Percentiles rank a stretch among this genome's conserved stretches.
phyloP scores from a whole-genome alignment of 2,329 filamentous ascomycete species.

The Microascus cirrosus region DNA sequence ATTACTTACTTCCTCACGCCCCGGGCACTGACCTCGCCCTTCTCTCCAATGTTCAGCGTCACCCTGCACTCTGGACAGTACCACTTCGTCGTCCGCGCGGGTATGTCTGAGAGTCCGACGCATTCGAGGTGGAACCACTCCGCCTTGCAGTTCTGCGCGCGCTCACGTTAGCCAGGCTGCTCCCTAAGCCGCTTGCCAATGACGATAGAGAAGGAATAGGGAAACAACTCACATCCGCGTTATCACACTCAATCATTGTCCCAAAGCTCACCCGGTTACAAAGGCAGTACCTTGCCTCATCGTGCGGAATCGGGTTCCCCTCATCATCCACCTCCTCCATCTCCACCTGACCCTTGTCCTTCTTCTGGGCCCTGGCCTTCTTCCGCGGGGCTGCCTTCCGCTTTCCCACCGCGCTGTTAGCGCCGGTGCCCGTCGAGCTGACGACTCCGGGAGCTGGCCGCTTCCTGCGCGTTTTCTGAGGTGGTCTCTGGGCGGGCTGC shows the following conservation, averaged over 20 bases:
- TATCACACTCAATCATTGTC: slow-evolving; percentile 76
- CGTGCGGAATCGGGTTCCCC: slow-evolving; percentile 59
- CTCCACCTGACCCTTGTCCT: slow-evolving; percentile 36
- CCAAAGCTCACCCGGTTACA: slow-evolving; percentile 75
- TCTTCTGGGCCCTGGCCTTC: slow-evolving; percentile 42
- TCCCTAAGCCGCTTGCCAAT: not conserved
- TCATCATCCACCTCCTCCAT: slow-evolving; percentile 54
- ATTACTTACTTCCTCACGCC: slow-evolving; percentile 32
- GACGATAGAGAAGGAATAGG: no score
- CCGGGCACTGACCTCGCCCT: slow-evolving; percentile 50
- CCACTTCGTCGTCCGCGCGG: slow-evolving; percentile 67
- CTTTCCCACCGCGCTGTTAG: slow-evolving; percentile 58
- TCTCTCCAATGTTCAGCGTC: slow-evolving; percentile 50
- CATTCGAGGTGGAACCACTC: slow-evolving; percentile 83
- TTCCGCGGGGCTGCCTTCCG: slow-evolving; percentile 59
- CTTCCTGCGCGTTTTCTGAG: slow-evolving; percentile 48
- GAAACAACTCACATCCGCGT: slow-evolving; percentile 52
- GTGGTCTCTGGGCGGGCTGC: slow-evolving; percentile 13
- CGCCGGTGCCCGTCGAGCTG: slow-evolving; percentile 48
- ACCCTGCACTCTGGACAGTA: slow-evolving; percentile 70
- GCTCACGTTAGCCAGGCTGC: not conserved
- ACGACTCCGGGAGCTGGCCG: slow-evolving; percentile 63
- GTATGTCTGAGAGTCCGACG: slow-evolving; percentile 56
- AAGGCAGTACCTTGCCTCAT: slow-evolving; percentile 66
- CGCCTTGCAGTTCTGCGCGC: slow-evolving; percentile 52